Percentiles rank a stretch among this genome's conserved stretches.
Evolutionary conservation across 2,329 filamentous ascomycete species (phyloP).

Genomic region (Neofusicoccum laricinum): DNA sequence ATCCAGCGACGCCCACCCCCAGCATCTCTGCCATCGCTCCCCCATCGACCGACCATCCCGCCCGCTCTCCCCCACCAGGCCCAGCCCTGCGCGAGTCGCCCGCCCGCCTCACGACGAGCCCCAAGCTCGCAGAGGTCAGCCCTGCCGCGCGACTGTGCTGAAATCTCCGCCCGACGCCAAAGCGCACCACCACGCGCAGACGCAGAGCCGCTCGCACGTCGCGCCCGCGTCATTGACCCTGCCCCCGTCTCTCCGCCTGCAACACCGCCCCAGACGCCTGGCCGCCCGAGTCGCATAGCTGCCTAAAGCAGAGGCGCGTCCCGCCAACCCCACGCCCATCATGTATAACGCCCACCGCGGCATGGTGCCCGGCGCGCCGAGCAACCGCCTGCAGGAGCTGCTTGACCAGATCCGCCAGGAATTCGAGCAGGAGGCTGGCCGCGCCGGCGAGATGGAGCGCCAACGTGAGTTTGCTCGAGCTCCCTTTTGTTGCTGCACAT

Average conservation of each 20-base stretch:
- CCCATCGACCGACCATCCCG: slow-evolving; percentile 12
- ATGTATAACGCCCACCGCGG: slow-evolving; percentile 90
- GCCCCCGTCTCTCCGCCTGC: neutral
- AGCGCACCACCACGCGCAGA: slow-evolving; percentile 1
- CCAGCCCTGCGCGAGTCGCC: neutral
- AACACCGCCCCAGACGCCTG: neutral
- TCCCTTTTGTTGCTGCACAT: neutral
- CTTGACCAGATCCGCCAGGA: slow-evolving; percentile 87
- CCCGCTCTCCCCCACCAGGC: slow-evolving; percentile 17
- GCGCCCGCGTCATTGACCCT: slow-evolving; percentile 3
- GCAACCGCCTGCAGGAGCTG: slow-evolving; percentile 80
- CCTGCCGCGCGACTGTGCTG: slow-evolving; percentile 10
- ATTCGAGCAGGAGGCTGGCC: slow-evolving; percentile 80
- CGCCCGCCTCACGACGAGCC: slow-evolving; percentile 1
- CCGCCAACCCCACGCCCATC: slow-evolving; percentile 21
- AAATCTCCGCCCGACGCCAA: neutral
- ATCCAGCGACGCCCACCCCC: no score
- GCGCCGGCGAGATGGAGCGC: slow-evolving; percentile 84
- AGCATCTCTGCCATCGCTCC: neutral
- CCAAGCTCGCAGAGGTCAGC: neutral
- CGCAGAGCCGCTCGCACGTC: neutral
- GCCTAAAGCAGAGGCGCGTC: neutral
- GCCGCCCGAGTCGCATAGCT: neutral
- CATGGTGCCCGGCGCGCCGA: slow-evolving; percentile 68
- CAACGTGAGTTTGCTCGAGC: slow-evolving; percentile 67